phyloP scores from a whole-genome alignment of 2,329 filamentous ascomycete species.

The Colletotrichum ledebouriae region DNA sequence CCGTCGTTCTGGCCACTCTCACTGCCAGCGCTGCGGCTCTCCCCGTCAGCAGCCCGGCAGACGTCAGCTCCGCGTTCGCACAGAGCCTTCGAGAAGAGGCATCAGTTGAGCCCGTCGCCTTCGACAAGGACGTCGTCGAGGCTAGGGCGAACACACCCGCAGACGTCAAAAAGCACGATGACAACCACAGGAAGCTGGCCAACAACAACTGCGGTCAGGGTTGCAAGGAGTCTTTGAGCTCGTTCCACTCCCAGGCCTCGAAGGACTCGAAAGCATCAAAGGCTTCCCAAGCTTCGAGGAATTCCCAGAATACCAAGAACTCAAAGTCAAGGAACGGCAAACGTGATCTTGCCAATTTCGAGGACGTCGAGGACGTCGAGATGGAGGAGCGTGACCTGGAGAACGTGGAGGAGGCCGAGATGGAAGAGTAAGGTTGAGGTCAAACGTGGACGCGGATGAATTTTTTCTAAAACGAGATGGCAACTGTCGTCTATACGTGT shows the following conservation, averaged over 20 bases:
- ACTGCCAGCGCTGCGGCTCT: constrained; percentile 8
- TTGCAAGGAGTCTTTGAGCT: background rate
- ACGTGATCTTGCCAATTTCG: too few relatives aligned
- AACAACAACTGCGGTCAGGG: background rate
- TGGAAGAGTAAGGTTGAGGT: too few relatives aligned
- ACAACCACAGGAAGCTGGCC: constrained; percentile 11
- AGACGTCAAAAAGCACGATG: constrained; percentile 23
- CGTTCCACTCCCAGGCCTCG: constrained; percentile 26
- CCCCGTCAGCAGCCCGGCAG: background rate
- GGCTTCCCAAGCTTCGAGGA: background rate
- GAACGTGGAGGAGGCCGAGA: too few relatives aligned
- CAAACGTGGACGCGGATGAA: too few relatives aligned
- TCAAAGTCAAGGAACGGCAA: too few relatives aligned
- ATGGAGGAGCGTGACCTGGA: too few relatives aligned
- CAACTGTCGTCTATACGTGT: too few relatives aligned
- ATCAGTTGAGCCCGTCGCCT: background rate
- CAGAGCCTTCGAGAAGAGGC: background rate
- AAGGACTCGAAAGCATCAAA: constrained; percentile 23
- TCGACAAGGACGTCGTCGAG: constrained; percentile 10
- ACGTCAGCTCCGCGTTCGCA: background rate
- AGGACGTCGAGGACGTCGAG: too few relatives aligned
- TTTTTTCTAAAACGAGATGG: too few relatives aligned
- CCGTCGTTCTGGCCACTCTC: background rate
- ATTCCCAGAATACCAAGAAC: background rate
- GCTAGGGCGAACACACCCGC: constrained; percentile 5